Evolutionary conservation across 1,284 basidiomycete genomes (phyloP), one percentile per base, ranked within the genome.

Genomic region (Apiotrichum laibachii): DNA sequence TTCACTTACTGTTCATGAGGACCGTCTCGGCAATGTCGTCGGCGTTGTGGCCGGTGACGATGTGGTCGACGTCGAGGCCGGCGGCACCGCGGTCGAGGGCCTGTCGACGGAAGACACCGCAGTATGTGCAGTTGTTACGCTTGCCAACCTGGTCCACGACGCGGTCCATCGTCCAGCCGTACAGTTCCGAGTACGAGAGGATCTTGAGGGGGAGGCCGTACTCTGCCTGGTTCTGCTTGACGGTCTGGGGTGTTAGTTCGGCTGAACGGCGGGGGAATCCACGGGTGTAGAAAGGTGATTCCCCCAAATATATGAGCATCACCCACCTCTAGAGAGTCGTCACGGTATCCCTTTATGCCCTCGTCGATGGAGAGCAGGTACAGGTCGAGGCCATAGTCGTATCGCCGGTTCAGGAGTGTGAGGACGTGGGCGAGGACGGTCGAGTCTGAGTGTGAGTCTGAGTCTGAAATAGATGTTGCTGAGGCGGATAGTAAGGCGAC

Each of bases 81-180:
- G 89, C 86, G 1, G 95, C 96, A 1, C 95, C 95, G 59, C 95
- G 83, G 79, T 99, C 95, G 18, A 99, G 83, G 3, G 96, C 95
- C 77, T 99, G 96, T 42, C 95, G 82, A 51, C 95, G 82, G 72
- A 99, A 99, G 3, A 99, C 95, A 26, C 95, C 95, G 73, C 95
- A 99, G 76, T 98, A 99, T 0, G 95, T 99, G 77, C 95, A 99
- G 71, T 99, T 99, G 72, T 97, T 97, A 82, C 94, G 95, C 78
- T 86, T 86, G n/a, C 95, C 95, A 26, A 98, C 86, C 72, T 93
- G 87, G 26, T 87, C 84, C 39, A 99, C 96, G 56, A 99, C 92
- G 19, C 86, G 84, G 72, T 99, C 95, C 95, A 99, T 99, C 1
- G 95, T 99, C 96, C 96, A 99, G 15, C 95, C 95, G 67, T 99